These are phyloP conservation scores for Carex kokanica DNA, from an alignment of 176 grass and related monocot genomes.

Conservation along the genomic window DNA sequence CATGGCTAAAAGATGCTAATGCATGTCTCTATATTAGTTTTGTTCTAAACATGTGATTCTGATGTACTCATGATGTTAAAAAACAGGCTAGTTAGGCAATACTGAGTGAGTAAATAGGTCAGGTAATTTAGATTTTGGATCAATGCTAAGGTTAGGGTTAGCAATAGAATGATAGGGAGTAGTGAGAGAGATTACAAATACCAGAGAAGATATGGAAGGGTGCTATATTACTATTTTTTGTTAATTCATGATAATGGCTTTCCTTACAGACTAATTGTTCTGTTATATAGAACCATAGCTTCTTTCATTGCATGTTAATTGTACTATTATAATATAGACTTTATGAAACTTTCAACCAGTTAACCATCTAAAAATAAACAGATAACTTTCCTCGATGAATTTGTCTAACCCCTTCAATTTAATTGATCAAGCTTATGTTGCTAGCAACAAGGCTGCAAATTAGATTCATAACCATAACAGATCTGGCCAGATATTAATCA, in stretches of 20 bases:
- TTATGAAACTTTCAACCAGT: neutral
- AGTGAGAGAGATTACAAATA: neutral
- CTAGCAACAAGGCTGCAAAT: neutral
- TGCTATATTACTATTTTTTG: neutral
- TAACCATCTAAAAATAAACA: neutral
- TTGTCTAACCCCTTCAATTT: neutral
- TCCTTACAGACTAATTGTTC: neutral
- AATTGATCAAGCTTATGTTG: neutral
- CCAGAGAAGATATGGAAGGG: neutral
- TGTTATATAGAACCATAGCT: neutral
- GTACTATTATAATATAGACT: neutral
- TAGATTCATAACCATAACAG: neutral
- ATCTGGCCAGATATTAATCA: neutral
- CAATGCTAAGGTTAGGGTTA: neutral
- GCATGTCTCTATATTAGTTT: too few species aligned
- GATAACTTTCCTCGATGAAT: neutral
- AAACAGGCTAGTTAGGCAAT: neutral
- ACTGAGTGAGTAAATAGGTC: neutral
- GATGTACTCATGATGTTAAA: neutral
- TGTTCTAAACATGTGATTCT: neutral
- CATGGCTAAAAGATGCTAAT: too few species aligned
- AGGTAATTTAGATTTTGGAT: neutral
- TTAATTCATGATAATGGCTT: neutral
- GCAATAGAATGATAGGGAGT: neutral
- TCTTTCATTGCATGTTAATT: neutral